These are phyloP conservation scores for Pleurotus sapidus DNA, from an alignment of 768 basidiomycete species.

Conservation along the genomic window DNA sequence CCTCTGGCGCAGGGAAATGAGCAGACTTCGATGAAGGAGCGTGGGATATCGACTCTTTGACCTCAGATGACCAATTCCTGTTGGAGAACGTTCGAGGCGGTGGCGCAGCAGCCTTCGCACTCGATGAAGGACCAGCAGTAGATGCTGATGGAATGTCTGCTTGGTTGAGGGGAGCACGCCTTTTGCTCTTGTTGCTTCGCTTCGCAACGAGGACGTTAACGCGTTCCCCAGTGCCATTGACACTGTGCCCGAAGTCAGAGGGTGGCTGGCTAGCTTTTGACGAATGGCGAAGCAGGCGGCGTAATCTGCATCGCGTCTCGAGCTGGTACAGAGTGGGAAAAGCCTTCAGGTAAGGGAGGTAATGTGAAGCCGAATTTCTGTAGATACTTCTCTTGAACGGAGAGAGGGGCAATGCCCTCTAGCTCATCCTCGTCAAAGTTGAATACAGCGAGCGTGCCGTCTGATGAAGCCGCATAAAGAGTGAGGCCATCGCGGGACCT, in stretches of 20 bases:
- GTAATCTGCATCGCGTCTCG: constrained; percentile 29
- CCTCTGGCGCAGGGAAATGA: constrained; percentile 47
- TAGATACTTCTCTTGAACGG: constrained; percentile 75
- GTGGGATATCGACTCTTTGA: constrained; percentile 17
- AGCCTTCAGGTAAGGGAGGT: constrained; percentile 68
- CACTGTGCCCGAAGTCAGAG: constrained; percentile 38
- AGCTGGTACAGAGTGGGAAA: constrained; percentile 46
- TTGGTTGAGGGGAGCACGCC: constrained; percentile 38
- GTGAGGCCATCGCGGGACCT: constrained; percentile 94
- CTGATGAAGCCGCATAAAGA: constrained; percentile 92
- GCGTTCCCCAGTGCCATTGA: constrained; percentile 48
- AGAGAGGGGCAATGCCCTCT: constrained; percentile 74
- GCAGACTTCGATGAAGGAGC: constrained; percentile 19
- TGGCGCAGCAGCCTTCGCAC: not conserved
- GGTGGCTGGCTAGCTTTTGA: constrained; percentile 28
- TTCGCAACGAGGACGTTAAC: constrained; percentile 77
- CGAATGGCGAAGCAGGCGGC: constrained; percentile 46
- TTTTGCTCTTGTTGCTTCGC: constrained; percentile 59
- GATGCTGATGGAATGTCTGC: constrained; percentile 21
- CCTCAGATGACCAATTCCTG: constrained; percentile 10
- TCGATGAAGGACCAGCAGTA: constrained; percentile 2
- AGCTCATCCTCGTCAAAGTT: constrained; percentile 78
- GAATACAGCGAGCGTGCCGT: constrained; percentile 91
- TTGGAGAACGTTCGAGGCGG: constrained; percentile 8
- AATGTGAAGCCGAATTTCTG: constrained; percentile 75